Evolutionary conservation across 129 eudicot species (phyloP), one percentile per base, ranked within the genome.

Genomic region (Oenanthe sinensis): DNA sequence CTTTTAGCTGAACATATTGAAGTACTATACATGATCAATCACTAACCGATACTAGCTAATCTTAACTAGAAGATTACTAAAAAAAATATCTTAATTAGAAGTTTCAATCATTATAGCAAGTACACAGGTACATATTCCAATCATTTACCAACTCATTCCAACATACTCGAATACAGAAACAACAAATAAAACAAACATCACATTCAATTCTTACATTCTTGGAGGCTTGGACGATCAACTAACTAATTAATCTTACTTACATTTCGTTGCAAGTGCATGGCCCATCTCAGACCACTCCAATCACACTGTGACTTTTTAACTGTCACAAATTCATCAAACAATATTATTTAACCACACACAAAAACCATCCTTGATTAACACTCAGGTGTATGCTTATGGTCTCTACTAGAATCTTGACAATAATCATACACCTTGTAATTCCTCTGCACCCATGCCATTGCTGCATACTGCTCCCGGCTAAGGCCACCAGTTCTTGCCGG

Each of bases 321-420:
- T 33, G 16, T 72, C 55, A 33, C 54, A 52, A 13, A 7, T 79
- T 28, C 20, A 49, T 15, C 48, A 44, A 6, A 49, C 54, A 79
- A 39, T 33, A 33, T n/a, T 3, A 49, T 45, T 45, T 45, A 49
- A 16, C 54, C 20, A 39, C 22, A 16, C 26, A 19, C 43, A 24
- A 24, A 70, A 12, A 16, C 3, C 30, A 22, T 30, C 22, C 75
- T 5, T 2, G 4, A 5, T 40, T 9, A 22, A 67, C 98, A 94
- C 86, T 94, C 98, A 4, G 98, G 98, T 46, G 91, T 90, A 28
- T 82, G 93, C 2, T 89, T 75, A 50, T 87, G 98, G 87, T 94
- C 91, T 83, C 97, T 87, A 24, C 48, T 80, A 6, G 91, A 85
- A 83, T 94, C 98, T 37, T 50, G 80, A 42, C 98, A 94, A 82